phyloP scores from a whole-genome alignment of 1,284 basidiomycete species.

The Ceratobasidium sp. region DNA sequence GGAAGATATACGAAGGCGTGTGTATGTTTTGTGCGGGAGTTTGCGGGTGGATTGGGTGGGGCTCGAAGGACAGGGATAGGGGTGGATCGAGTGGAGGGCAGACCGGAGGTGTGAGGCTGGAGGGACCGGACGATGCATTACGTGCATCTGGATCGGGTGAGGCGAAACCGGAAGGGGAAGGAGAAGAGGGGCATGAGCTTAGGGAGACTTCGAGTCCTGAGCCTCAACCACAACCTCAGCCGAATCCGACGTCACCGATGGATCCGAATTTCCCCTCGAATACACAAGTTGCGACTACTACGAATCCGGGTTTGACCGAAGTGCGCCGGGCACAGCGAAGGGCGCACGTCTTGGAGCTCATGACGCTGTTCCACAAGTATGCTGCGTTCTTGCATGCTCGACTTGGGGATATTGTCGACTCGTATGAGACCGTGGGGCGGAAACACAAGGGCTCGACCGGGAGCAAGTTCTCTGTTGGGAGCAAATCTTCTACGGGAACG shows the following conservation, averaged over 20 bases:
- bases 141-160: slow-evolving; percentile 59
- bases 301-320: slow-evolving; percentile 7
- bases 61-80: slow-evolving; percentile 52
- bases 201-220: slow-evolving; percentile 42
- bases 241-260: slow-evolving; percentile 57
- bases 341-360: slow-evolving; percentile 71
- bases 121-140: slow-evolving; percentile 70
- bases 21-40: slow-evolving; percentile 82
- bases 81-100: slow-evolving; percentile 56
- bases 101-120: slow-evolving; percentile 67
- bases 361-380: slow-evolving; percentile 80
- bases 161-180: slow-evolving; percentile 52
- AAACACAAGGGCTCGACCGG: slow-evolving; percentile 50
- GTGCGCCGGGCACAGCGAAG: slow-evolving; percentile 51
- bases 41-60: slow-evolving; percentile 73
- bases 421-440: slow-evolving; percentile 56
- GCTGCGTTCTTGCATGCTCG: slow-evolving; percentile 66
- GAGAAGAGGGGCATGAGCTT: slow-evolving; percentile 49
- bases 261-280: slow-evolving; percentile 7
- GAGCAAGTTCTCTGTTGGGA: slow-evolving; percentile 38
- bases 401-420: slow-evolving; percentile 67
- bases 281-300: not conserved
- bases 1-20: slow-evolving; percentile 84
- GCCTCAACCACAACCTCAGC: slow-evolving; percentile 32
- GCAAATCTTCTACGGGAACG: slow-evolving; percentile 1